Percentiles rank a stretch among this genome's conserved stretches.
Evolutionary conservation across 176 grass and related monocot genomes (phyloP).

Genomic region (Bolboschoenus planiculmis): DNA sequence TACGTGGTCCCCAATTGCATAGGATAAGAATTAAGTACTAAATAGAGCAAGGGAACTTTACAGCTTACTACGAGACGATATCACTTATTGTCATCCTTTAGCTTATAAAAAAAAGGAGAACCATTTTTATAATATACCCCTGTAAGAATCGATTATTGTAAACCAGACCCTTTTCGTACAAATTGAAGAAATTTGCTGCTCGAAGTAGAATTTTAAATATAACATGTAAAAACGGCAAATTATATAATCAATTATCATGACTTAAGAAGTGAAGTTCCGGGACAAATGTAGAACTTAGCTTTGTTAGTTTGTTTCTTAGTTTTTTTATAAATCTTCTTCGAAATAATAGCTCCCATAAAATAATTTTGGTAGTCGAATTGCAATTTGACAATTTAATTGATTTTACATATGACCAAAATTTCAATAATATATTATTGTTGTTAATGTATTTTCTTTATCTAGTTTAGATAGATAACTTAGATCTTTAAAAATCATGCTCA

Average conservation of each 20-base stretch:
- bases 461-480: neutral
- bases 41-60: neutral
- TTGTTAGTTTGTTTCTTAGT: neutral
- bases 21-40: neutral
- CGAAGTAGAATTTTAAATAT: neutral
- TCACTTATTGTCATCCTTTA: neutral
- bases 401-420: too few relatives aligned
- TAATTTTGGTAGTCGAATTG: neutral
- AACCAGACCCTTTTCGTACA: neutral
- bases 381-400: neutral
- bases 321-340: neutral
- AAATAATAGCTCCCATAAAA: neutral
- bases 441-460: neutral
- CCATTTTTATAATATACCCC: neutral
- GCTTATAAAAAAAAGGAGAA: neutral
- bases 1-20: neutral
- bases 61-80: neutral
- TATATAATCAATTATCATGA: too few relatives aligned
- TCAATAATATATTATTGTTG: too few relatives aligned
- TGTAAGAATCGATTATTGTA: neutral
- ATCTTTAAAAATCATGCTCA: neutral
- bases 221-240: neutral
- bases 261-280: too few relatives aligned
- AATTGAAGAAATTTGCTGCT: neutral
- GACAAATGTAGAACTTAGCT: too few relatives aligned